phyloP scores from a whole-genome alignment of 345 rosid species.

The Gossypium ekmanianum region DNA sequence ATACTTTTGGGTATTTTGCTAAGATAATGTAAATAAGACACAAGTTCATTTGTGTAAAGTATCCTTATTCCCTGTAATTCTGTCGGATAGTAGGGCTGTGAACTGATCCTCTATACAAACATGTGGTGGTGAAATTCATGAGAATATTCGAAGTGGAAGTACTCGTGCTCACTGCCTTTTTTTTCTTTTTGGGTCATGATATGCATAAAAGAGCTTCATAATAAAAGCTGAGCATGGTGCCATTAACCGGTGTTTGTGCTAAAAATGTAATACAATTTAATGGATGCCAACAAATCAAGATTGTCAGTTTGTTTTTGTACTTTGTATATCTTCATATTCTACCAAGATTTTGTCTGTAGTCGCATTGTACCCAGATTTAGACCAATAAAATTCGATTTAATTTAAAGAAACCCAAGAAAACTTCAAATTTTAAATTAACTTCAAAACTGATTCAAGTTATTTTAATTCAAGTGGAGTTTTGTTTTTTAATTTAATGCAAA shows the following conservation, averaged over 20 bases:
- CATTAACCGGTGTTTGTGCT: neutral
- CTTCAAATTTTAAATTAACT: too few species aligned
- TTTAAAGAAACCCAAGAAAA: too few species aligned
- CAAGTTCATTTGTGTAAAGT: conserved; percentile 1
- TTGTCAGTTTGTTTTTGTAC: neutral
- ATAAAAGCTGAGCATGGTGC: neutral
- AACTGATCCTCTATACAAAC: neutral
- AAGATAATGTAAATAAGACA: conserved; percentile 1
- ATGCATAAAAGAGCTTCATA: too few species aligned
- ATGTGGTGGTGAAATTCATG: neutral
- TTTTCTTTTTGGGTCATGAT: too few species aligned
- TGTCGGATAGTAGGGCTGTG: neutral
- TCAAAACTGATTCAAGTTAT: too few species aligned
- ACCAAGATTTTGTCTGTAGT: too few species aligned
- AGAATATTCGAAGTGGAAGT: neutral
- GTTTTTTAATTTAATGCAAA: too few species aligned
- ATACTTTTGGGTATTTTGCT: neutral
- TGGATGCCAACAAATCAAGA: neutral
- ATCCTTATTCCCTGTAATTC: neutral
- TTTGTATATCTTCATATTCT: too few species aligned
- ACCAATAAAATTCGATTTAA: too few species aligned
- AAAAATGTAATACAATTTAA: too few species aligned
- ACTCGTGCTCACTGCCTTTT: neutral
- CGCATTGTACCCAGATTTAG: too few species aligned
- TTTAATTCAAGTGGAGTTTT: too few species aligned